Base-by-base conservation (phyloP, 1,284 basidiomycete genomes). In the Sanghuangporus weigelae region DNA sequence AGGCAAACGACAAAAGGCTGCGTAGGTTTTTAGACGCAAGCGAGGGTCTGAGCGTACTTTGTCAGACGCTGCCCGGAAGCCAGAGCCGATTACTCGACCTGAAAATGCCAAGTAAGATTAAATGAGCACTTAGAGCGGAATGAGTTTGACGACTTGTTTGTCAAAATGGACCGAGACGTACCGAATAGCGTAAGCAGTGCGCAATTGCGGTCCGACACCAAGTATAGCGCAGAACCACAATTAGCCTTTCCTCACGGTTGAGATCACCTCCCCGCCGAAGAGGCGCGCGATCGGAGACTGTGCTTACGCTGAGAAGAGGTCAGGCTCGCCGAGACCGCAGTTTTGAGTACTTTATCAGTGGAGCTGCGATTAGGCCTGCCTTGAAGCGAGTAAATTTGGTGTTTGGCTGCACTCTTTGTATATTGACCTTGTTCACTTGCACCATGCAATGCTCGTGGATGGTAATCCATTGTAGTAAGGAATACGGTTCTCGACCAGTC, bases 271-370 rank as follows among this genome's bases (percentile, higher is more conserved):
- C 53, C 53, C 31, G 53, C 36, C 26, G 51, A 35, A 26, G 31
- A 53, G 51, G 51, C 51, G 51, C 51, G 11, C 53, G 53, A 54
- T 54, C 53, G 53, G 53, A n/a, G 53, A 35, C 53, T 54, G n/a
- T 54, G 53, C 4, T 16, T 2, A 5, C 26, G 51, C 51, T 11
- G 21, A 53, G 31, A 23, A 19, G 16, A 12, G 31, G 36, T 38
- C 53, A 35, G 53, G 31, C 31, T 14, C 53, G 53, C 3, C 31
- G 53, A n/a, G 8, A 19, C 36, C 53, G 53, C 53, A 12, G 31
- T 54, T 54, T 35, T 16, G 8, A 7, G 36, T 16, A 54, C 14
- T 54, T 19, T 53, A 53, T 53, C 51, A 53, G 7, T 12, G 11
- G 1, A n/a, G 23, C n/a, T 36, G 31, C 31, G 51, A 12, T 3